phyloP scores from a whole-genome alignment of 192 early-diverging fungal species.

The Paraglomus brasilianum region DNA sequence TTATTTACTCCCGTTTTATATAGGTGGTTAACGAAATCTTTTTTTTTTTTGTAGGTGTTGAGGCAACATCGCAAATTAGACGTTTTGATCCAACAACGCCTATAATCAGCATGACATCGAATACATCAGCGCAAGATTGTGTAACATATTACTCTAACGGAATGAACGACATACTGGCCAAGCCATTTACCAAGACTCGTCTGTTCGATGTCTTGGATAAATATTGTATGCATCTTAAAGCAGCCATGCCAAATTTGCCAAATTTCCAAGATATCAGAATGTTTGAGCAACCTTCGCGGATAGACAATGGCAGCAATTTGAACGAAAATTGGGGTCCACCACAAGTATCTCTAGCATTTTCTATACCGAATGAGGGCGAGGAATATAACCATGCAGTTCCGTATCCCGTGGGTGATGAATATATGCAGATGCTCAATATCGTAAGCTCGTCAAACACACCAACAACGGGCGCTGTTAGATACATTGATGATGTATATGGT shows the following conservation, averaged over 20 bases:
- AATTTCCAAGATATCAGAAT: constrained; percentile 25
- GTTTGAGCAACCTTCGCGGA: neutral
- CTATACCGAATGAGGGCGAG: neutral
- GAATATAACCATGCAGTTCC: neutral
- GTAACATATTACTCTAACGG: constrained; percentile 65
- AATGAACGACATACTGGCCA: constrained; percentile 75
- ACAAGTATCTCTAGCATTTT: neutral
- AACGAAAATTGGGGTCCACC: neutral
- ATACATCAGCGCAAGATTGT: constrained; percentile 63
- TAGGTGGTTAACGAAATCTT: neutral
- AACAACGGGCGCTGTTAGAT: neutral
- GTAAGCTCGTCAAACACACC: neutral
- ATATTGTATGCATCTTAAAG: constrained; percentile 52
- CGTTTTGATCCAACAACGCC: constrained; percentile 69
- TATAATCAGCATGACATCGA: constrained; percentile 77
- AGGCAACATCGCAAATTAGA: constrained; percentile 68
- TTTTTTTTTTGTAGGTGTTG: constrained; percentile 59
- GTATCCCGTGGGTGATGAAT: neutral
- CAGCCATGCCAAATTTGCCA: too few species aligned
- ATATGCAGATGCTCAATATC: constrained; percentile 8
- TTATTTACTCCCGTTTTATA: neutral
- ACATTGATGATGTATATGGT: neutral
- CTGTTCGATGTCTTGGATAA: constrained; percentile 57
- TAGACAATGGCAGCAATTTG: neutral
- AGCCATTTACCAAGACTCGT: constrained; percentile 60